Base-by-base conservation (phyloP, 2,329 filamentous ascomycete species). In the Beauveria sp. region DNA sequence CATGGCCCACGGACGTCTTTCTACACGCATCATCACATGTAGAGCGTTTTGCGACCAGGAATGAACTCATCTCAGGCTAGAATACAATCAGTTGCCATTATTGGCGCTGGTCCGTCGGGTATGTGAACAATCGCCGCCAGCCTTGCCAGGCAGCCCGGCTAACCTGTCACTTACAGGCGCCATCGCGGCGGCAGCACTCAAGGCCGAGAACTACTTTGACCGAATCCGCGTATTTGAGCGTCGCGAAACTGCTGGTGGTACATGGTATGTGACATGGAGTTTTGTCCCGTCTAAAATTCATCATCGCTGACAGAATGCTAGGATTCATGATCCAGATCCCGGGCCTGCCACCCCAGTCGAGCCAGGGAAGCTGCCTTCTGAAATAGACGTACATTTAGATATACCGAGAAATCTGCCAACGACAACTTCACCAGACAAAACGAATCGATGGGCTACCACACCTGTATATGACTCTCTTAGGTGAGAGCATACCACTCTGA, bases 391-490 rank as follows among this genome's bases (percentile, higher is more conserved):
- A 24, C 77, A 78, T 0, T 53, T 83, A n/a, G 55, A 67, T 0
- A 72, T 81, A 7, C 81, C 81, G 0, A 53, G 66, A 1, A 66
- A 65, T n/a, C 69, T 83, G 0, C 80, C 80, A 0, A 65, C 64
- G 18, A 70, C 71, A 5, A 73, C 73, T 0, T 60, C 72, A 5
- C 79, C 79, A n/a, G 74, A 69, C 42, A 60, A 67, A 10, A 79
- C 79, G 61, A 74, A 82, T 49, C 70, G 80, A 49, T 84, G 73
- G 56, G 65, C 71, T 1, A 68, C 77, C 59, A 84, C 81, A 1
- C 81, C 81, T 0, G 77, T 84, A 3, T 84, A 84, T 62, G 70
- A 75, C 3, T 76, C 74, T 14, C 68, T 84, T 30, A 83, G 81
- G 80, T 81, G 65, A 71, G 77, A 63, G 22, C 6, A 10, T 14